Percentiles rank a stretch among this genome's conserved stretches.
Conservation (phyloP, 768 basidiomycete genomes). For the Glaciozyma martinii region DNA sequence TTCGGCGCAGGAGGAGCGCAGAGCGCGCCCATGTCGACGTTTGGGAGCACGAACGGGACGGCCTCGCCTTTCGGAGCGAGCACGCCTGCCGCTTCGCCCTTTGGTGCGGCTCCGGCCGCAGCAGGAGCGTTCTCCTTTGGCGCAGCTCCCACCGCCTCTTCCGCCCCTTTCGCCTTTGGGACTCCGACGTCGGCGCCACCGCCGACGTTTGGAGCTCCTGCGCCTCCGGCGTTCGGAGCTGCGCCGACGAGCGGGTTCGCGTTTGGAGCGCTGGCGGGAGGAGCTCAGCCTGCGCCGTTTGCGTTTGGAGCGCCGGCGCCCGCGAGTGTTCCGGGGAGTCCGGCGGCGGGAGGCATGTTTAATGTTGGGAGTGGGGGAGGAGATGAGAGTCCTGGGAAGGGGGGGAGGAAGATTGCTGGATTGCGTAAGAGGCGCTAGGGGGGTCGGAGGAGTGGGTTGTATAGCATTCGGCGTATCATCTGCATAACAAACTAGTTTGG, state of each 20-base stretch:
- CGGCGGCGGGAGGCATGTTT: constrained; percentile 2
- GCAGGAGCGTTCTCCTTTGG: not conserved
- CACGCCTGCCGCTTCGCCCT: not conserved
- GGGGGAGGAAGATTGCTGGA: not conserved
- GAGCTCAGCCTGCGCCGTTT: not conserved
- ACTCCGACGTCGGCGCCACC: not conserved
- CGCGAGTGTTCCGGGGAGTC: not conserved
- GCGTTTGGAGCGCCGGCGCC: too few species aligned
- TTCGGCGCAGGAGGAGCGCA: not conserved
- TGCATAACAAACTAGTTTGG: too few species aligned
- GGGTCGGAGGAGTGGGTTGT: too few species aligned
- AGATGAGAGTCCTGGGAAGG: not conserved
- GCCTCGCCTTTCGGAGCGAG: not conserved
- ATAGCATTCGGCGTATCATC: too few species aligned
- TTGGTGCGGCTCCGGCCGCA: not conserved
- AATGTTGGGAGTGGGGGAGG: not conserved
- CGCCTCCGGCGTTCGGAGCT: constrained; percentile 3
- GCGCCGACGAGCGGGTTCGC: not conserved
- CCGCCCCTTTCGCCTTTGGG: constrained; percentile 5
- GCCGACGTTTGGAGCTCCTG: not conserved
- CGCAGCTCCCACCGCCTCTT: not conserved
- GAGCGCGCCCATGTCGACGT: not conserved
- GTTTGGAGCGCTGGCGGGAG: not conserved
- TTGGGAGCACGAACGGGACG: not conserved
- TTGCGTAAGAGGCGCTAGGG: not conserved